Conservation (phyloP, 179 eudicot species). For the Heliamphora pulchella region DNA sequence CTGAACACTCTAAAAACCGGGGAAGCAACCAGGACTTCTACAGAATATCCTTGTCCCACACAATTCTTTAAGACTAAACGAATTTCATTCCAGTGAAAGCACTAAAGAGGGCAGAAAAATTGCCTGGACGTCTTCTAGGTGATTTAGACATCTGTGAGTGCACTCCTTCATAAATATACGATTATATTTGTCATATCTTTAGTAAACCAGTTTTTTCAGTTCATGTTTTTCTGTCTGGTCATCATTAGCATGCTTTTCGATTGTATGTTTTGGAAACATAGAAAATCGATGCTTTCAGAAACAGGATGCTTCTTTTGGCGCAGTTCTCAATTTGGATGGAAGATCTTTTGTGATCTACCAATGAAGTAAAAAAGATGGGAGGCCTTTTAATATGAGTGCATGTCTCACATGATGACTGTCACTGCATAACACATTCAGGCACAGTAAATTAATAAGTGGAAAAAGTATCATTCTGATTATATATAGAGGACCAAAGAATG, state of each 20-base stretch:
- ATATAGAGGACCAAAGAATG: background rate
- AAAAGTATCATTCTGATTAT: background rate
- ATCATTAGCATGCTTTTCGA: background rate
- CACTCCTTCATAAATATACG: background rate
- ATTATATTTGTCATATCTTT: background rate
- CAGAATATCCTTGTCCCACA: background rate
- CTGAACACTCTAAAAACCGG: background rate
- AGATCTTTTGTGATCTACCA: background rate
- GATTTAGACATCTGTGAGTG: too few relatives aligned
- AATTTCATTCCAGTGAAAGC: background rate
- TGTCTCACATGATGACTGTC: background rate
- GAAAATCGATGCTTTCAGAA: background rate
- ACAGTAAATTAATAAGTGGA: background rate
- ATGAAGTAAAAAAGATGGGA: background rate
- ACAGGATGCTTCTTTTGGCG: background rate
- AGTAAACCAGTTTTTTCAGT: background rate
- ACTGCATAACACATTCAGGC: background rate
- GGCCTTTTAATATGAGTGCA: too few relatives aligned
- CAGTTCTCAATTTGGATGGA: background rate
- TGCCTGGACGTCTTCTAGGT: background rate
- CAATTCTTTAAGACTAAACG: background rate
- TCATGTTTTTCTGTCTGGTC: background rate
- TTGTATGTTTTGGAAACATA: background rate
- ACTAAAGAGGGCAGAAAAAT: background rate
- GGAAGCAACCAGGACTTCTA: background rate